Evolutionary conservation across 495 filamentous ascomycete species (phyloP).

Genomic region (Penicillium subrubescens): DNA sequence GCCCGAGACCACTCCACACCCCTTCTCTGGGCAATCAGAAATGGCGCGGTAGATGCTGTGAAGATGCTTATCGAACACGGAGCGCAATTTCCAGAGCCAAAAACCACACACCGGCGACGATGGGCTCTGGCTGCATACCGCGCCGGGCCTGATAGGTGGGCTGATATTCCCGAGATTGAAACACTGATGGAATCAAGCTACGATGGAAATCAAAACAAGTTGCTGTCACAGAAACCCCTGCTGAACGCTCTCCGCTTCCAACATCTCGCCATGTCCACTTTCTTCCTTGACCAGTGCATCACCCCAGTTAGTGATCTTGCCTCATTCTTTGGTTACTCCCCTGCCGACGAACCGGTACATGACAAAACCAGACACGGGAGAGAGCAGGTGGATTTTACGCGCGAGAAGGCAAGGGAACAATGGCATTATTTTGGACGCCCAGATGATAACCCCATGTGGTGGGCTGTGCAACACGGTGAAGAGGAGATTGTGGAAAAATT

Average conservation of each 20-base stretch:
- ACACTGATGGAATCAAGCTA: background rate
- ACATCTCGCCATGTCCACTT: background rate
- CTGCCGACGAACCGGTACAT: background rate
- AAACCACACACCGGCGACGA: background rate
- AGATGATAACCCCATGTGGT: background rate
- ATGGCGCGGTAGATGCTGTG: background rate
- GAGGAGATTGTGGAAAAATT: background rate
- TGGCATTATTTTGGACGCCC: background rate
- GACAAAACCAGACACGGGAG: background rate
- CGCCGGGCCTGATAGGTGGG: background rate
- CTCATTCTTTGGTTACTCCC: background rate
- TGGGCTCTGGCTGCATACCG: conserved; percentile 1
- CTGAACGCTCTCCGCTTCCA: background rate
- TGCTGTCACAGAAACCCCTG: background rate
- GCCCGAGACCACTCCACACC: background rate
- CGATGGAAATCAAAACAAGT: background rate
- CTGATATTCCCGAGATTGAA: background rate
- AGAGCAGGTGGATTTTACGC: background rate
- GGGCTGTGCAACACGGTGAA: background rate
- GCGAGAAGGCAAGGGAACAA: background rate
- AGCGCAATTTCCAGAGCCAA: background rate
- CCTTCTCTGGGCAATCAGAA: background rate
- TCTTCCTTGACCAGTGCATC: background rate
- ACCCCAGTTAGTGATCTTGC: background rate
- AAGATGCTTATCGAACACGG: background rate